Base-by-base conservation (phyloP, 495 filamentous ascomycete genomes). In the Penicillium riverlandense region DNA sequence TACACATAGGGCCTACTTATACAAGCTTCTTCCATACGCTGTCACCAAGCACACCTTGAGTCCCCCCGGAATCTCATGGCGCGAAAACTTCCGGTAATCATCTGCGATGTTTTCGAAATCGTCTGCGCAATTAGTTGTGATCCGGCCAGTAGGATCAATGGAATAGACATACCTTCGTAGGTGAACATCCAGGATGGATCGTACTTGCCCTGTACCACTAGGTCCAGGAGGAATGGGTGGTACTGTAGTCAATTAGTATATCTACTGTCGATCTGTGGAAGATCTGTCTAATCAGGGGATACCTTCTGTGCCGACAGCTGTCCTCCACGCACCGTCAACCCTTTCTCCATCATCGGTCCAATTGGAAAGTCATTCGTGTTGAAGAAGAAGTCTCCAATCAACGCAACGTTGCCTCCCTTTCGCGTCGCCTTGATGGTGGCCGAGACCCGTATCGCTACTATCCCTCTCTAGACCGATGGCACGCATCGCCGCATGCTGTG, bases 371-470 rank as follows among this genome's bases (percentile, higher is more conserved):
- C 51, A 37, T 61, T 50, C 7, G 60, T 59, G 8, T 44, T 47
- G 41, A 46, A 57, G 43, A 59, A 61, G 40, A 61, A 63, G 35
- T 67, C 62, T 7, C 60, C 63, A 39, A 65, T 52, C 22, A 67
- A 40, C 0, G 63, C 48, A 11, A 67, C 36, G 36, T 53, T 57
- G 10, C 63, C 63, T 32, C 63, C 53, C 45, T 66, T 66, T 4
- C 59, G 51, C 6, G 54, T 58, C 5, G 57, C 48, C 35, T 57
- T 55, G 38, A 66, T 54, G 12, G 61, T 55, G 4, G 58, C 59
- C 34, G 46, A 35, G 11, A 65, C 42, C 42, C 2, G 57, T 55
- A 41, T 66, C 63, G 35, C 47, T 34, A 32, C 47, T 53, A 29
- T 66, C 57, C 3, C 49, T 35, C 39, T 63, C 59, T 9, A 62